phyloP scores from a whole-genome alignment of 371 early-diverging fungal species.

The Mucor sp. region DNA sequence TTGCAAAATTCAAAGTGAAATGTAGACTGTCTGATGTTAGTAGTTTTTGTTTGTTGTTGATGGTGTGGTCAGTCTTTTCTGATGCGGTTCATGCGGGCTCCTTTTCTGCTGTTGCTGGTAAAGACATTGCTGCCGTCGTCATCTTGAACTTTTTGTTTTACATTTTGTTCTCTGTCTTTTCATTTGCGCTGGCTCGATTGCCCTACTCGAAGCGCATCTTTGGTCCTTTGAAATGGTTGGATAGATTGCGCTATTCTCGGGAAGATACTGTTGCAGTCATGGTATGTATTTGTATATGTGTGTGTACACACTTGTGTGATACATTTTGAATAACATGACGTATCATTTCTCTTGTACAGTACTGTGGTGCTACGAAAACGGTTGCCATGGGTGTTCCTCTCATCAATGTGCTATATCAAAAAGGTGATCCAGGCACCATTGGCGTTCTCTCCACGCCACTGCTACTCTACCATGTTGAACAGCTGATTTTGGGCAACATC shows the following conservation, averaged over 20 bases:
- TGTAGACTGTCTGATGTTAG: constrained; percentile 63
- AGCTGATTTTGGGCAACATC: constrained; percentile 57
- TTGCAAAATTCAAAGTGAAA: constrained; percentile 52
- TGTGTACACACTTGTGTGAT: neutral
- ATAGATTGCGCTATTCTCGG: constrained; percentile 42
- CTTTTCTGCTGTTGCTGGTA: constrained; percentile 50
- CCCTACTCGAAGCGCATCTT: constrained; percentile 25
- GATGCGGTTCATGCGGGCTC: constrained; percentile 67
- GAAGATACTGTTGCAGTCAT: constrained; percentile 64
- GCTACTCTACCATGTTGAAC: constrained; percentile 74
- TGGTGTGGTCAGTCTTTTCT: constrained; percentile 77
- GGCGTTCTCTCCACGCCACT: constrained; percentile 71
- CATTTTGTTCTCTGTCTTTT: constrained; percentile 40
- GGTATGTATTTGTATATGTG: constrained; percentile 25
- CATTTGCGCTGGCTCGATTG: constrained; percentile 40
- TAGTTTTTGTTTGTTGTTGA: constrained; percentile 58
- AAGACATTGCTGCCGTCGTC: constrained; percentile 57
- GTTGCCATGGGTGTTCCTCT: constrained; percentile 80
- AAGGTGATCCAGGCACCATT: constrained; percentile 48
- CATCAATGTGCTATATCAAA: constrained; percentile 72
- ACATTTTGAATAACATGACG: neutral
- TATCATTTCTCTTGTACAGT: constrained; percentile 23
- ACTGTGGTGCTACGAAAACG: constrained; percentile 76
- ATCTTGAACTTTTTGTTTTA: constrained; percentile 54
- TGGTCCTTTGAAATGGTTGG: constrained; percentile 18